These are phyloP conservation scores for Pestalotiopsis sp. DNA, from an alignment of 2,329 filamentous ascomycete species.

Conservation along the genomic window DNA sequence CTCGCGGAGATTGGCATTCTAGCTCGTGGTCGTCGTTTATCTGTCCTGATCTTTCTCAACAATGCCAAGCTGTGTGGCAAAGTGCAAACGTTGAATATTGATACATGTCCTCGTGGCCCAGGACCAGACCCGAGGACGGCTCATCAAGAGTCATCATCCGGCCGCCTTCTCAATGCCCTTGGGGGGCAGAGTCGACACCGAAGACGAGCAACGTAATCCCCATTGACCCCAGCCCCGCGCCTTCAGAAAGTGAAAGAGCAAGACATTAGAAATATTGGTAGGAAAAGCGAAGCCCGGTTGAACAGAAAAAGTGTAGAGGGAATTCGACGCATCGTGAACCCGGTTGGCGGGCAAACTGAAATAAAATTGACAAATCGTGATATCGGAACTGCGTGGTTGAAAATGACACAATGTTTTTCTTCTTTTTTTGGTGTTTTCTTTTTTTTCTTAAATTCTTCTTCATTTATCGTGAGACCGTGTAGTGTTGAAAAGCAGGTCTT, in stretches of 20 bases:
- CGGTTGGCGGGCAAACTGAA: not conserved
- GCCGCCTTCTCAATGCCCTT: not conserved
- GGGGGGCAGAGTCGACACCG: not conserved
- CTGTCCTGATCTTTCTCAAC: not conserved
- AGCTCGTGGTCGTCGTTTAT: not conserved
- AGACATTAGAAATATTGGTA: not conserved
- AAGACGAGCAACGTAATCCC: constrained; percentile 9
- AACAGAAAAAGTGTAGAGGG: not conserved
- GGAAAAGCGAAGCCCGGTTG: constrained; percentile 3
- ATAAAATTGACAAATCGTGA: not conserved
- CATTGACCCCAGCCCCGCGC: constrained; percentile 10
- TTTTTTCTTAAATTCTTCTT: not conserved
- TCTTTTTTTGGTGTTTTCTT: not conserved
- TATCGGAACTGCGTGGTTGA: not conserved
- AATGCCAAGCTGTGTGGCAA: not conserved
- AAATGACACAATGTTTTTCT: not conserved
- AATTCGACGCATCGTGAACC: no score
- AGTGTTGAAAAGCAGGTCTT: not conserved
- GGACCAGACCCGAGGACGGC: not conserved
- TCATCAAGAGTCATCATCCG: not conserved
- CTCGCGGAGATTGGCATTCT: not conserved
- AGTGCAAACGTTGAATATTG: constrained; percentile 9
- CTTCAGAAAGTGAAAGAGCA: constrained; percentile 1
- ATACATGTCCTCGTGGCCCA: constrained; percentile 2
- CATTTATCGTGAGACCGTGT: not conserved